phyloP scores from a whole-genome alignment of 768 basidiomycete genomes.

The Leccinum imitatum region DNA sequence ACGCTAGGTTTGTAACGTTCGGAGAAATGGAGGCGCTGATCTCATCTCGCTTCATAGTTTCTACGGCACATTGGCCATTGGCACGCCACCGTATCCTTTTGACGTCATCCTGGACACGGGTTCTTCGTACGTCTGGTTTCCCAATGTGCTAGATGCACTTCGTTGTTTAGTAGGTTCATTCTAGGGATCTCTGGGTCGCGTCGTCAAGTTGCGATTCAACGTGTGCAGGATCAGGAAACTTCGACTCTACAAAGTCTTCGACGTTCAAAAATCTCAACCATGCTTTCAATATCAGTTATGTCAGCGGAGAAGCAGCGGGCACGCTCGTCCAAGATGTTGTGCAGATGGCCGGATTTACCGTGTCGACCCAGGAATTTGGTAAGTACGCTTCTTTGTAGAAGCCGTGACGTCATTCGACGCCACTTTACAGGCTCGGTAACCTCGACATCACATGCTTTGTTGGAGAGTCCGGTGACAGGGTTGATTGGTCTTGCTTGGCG shows the following conservation, averaged over 20 bases:
- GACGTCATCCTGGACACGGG: slow-evolving; percentile 55
- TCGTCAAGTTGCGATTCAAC: slow-evolving; percentile 30
- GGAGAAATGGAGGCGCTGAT: neutral
- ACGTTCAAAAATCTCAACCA: slow-evolving; percentile 35
- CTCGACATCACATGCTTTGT: slow-evolving; percentile 34
- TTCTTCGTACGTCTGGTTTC: slow-evolving; percentile 31
- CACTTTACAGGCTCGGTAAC: slow-evolving; percentile 37
- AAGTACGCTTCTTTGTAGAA: slow-evolving; percentile 28
- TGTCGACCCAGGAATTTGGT: slow-evolving; percentile 56
- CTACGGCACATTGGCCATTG: slow-evolving; percentile 38
- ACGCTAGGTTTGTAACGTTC: slow-evolving; percentile 48
- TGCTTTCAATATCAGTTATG: slow-evolving; percentile 43
- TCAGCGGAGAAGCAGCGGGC: slow-evolving; percentile 46
- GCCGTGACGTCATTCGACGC: slow-evolving; percentile 17
- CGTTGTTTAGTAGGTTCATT: slow-evolving; percentile 23
- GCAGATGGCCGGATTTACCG: slow-evolving; percentile 60
- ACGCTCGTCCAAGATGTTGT: slow-evolving; percentile 61
- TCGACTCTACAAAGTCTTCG: slow-evolving; percentile 34
- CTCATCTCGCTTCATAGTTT: slow-evolving; percentile 23
- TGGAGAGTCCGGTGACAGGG: slow-evolving; percentile 58
- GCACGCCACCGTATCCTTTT: slow-evolving; percentile 47
- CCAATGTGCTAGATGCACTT: neutral
- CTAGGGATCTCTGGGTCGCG: slow-evolving; percentile 52
- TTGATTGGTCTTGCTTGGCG: slow-evolving; percentile 74
- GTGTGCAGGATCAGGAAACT: slow-evolving; percentile 35